A percentile compares a stretch with the other conserved stretches of the same genome.
phyloP scores from a whole-genome alignment of 164 flowering plant species.

The Pachysandra terminalis region DNA sequence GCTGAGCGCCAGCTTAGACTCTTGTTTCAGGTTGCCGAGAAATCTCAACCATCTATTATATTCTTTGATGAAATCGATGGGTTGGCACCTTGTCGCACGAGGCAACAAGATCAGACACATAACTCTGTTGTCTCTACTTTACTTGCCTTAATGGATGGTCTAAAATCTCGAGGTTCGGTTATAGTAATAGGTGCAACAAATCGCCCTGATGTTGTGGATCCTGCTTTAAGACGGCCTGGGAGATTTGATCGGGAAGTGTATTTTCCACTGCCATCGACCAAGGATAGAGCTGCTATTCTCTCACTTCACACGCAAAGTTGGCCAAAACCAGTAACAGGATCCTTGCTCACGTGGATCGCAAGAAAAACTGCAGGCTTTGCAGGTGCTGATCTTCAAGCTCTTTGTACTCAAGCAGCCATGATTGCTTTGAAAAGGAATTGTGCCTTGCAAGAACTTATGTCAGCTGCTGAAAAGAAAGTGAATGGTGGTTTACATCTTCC shows the following conservation, averaged over 20 bases:
- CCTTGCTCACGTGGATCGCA: slow-evolving; percentile 74
- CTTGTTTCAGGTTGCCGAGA: slow-evolving; percentile 97
- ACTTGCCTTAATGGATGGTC: slow-evolving; percentile 91
- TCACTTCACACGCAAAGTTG: slow-evolving; percentile 86
- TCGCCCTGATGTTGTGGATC: slow-evolving; percentile 96
- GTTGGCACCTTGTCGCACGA: slow-evolving; percentile 78
- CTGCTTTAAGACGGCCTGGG: slow-evolving; percentile 97
- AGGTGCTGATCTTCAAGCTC: slow-evolving; percentile 98
- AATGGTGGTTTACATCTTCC: slow-evolving; percentile 31
- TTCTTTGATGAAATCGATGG: slow-evolving; percentile 99
- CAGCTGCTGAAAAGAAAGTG: slow-evolving; percentile 45
- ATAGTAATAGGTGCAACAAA: slow-evolving; percentile 98
- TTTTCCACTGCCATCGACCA: slow-evolving; percentile 87
- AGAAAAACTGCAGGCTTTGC: slow-evolving; percentile 84
- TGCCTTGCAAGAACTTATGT: slow-evolving; percentile 64
- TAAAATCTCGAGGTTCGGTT: slow-evolving; percentile 96
- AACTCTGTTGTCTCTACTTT: slow-evolving; percentile 95
- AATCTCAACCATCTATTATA: slow-evolving; percentile 93
- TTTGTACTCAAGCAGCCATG: slow-evolving; percentile 94
- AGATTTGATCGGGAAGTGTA: slow-evolving; percentile 98
- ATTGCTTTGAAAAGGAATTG: slow-evolving; percentile 81
- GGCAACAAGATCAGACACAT: slow-evolving; percentile 99
- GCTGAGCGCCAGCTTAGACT: slow-evolving; percentile 96
- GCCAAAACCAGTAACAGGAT: slow-evolving; percentile 82
- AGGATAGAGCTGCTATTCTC: slow-evolving; percentile 87